phyloP scores from a whole-genome alignment of 2,329 filamentous ascomycete species.

The Aspergillus felis region DNA sequence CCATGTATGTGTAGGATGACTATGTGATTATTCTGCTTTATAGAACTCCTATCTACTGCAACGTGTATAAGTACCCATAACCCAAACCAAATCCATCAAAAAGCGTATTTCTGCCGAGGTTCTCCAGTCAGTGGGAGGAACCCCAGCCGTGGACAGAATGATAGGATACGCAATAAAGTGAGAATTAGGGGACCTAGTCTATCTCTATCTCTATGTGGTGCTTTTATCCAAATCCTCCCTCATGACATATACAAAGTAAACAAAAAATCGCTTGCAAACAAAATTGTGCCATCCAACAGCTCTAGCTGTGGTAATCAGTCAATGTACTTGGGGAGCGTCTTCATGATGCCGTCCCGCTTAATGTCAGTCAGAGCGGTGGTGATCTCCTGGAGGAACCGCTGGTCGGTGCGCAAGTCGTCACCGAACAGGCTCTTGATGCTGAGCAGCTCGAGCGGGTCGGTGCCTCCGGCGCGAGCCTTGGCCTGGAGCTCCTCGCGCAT shows the following conservation, averaged over 20 bases:
- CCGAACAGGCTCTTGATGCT: conserved; percentile 49
- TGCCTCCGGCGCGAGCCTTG: conserved; percentile 44
- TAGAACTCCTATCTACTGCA: too few relatives aligned
- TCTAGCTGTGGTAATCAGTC: conserved; percentile 20
- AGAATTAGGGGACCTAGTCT: background rate
- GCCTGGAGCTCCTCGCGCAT: conserved; percentile 48
- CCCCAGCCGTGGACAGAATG: too few relatives aligned
- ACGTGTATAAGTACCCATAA: background rate
- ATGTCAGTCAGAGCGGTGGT: conserved; percentile 48
- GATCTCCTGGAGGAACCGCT: conserved; percentile 48
- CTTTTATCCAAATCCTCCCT: background rate
- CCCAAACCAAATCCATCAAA: background rate
- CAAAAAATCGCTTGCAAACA: conserved; percentile 13
- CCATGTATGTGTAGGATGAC: too few relatives aligned
- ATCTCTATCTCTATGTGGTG: conserved; percentile 17
- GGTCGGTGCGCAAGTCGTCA: conserved; percentile 48
- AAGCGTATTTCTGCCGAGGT: too few relatives aligned
- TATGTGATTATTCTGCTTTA: too few relatives aligned
- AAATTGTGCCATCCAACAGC: conserved; percentile 4
- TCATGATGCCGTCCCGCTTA: conserved; percentile 46
- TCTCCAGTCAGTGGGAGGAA: too few relatives aligned
- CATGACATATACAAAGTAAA: conserved; percentile 6
- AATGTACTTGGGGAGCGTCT: conserved; percentile 50
- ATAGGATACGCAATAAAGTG: background rate
- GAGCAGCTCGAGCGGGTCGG: conserved; percentile 42